Percentiles rank a stretch among this genome's conserved stretches.
phyloP scores from a whole-genome alignment of 305 asterid species.

The Fraxinus greggii region DNA sequence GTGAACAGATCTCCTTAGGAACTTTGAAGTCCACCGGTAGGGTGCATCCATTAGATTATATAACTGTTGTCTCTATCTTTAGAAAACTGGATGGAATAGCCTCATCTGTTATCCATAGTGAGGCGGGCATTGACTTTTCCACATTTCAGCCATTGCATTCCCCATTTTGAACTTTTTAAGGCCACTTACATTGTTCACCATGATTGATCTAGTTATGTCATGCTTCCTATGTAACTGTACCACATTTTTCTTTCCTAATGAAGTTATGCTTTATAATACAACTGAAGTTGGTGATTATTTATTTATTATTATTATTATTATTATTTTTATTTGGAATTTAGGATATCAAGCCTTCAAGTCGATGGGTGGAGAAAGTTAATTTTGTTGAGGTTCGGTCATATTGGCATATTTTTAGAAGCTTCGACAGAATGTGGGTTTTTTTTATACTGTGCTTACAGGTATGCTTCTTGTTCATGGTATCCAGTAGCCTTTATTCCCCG shows the following conservation, averaged over 20 bases:
- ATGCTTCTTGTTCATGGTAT: slow-evolving; percentile 19
- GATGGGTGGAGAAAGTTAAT: slow-evolving; percentile 97
- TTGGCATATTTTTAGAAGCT: slow-evolving; percentile 96
- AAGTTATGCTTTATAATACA: slow-evolving; percentile 5
- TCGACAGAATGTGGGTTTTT: slow-evolving; percentile 98
- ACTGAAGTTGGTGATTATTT: slow-evolving; percentile 11
- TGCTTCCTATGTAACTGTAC: background rate
- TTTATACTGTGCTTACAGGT: slow-evolving; percentile 98
- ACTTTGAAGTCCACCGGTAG: slow-evolving; percentile 2
- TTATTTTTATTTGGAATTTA: slow-evolving; percentile 18
- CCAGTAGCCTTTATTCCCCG: slow-evolving; percentile 17
- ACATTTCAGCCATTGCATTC: background rate
- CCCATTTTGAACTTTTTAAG: background rate
- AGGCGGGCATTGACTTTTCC: background rate
- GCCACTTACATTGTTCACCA: slow-evolving; percentile 14
- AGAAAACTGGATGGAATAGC: background rate
- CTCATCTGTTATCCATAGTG: background rate
- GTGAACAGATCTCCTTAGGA: background rate
- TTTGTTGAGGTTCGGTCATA: slow-evolving; percentile 95
- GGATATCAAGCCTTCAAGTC: slow-evolving; percentile 63
- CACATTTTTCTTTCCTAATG: slow-evolving; percentile 4
- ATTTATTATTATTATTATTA: too few species aligned
- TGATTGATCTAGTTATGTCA: slow-evolving; percentile 4
- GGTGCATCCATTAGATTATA: background rate
- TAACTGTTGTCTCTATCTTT: background rate